phyloP scores from a whole-genome alignment of 495 filamentous ascomycete genomes.

The Lophiostoma macrostomum region DNA sequence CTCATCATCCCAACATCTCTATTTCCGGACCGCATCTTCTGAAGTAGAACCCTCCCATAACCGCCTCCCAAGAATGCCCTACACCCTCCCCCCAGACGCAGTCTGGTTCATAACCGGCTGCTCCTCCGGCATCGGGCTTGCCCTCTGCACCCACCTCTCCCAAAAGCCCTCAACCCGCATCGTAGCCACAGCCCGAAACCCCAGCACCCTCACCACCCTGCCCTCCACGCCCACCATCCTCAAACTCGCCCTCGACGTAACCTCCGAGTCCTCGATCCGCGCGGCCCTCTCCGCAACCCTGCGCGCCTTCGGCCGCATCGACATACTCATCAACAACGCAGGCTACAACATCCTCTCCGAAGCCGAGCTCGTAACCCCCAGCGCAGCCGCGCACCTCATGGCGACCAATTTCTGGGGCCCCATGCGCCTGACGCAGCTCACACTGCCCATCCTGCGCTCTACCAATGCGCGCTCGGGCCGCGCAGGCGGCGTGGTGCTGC shows the following conservation, averaged over 20 bases:
- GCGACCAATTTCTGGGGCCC: slow-evolving; percentile 57
- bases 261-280: slow-evolving; percentile 42
- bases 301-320: slow-evolving; percentile 43
- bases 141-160: slow-evolving; percentile 43
- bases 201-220: slow-evolving; percentile 47
- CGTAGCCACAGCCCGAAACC: slow-evolving; percentile 40
- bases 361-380: slow-evolving; percentile 31
- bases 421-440: slow-evolving; percentile 45
- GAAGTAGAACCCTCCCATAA: background rate
- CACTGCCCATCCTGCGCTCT: slow-evolving; percentile 50
- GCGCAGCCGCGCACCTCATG: slow-evolving; percentile 43
- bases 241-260: slow-evolving; percentile 49
- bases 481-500: slow-evolving; percentile 51
- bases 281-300: slow-evolving; percentile 42
- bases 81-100: slow-evolving; percentile 48
- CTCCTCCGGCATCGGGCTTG: slow-evolving; percentile 46
- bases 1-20: background rate
- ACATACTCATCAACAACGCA: slow-evolving; percentile 59
- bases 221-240: slow-evolving; percentile 41
- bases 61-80: slow-evolving; percentile 23
- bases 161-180: slow-evolving; percentile 44
- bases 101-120: slow-evolving; percentile 56
- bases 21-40: too few relatives aligned
- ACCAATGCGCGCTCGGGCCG: slow-evolving; percentile 35
- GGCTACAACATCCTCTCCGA: slow-evolving; percentile 40